Evolutionary conservation across 2,329 filamentous ascomycete species (phyloP).

Genomic region (Cryoendolithus antarcticus): DNA sequence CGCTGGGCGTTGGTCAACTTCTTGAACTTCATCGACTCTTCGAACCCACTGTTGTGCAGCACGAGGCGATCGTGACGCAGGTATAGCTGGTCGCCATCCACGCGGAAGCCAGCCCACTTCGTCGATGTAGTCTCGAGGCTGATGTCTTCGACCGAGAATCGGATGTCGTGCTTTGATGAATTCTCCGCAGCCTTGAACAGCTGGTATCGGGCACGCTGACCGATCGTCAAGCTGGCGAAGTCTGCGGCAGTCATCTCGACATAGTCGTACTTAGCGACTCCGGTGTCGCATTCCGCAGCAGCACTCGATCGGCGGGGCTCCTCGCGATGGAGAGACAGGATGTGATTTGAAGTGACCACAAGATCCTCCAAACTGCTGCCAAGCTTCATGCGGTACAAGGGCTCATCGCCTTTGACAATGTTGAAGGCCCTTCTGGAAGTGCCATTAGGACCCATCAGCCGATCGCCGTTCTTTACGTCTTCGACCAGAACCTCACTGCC

Average conservation of each 20-base stretch:
- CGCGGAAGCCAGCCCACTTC: slow-evolving; percentile 40
- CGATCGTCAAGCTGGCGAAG: not conserved
- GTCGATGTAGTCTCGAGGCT: slow-evolving; percentile 31
- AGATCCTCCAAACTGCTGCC: slow-evolving; percentile 30
- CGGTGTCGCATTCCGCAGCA: no score
- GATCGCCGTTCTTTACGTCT: slow-evolving; percentile 37
- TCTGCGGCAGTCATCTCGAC: no score
- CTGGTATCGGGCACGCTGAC: not conserved
- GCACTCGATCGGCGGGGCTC: no score
- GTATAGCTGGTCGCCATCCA: slow-evolving; percentile 40
- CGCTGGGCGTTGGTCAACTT: slow-evolving; percentile 95
- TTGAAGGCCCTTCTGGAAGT: no score
- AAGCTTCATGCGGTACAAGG: slow-evolving; percentile 38
- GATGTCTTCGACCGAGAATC: slow-evolving; percentile 27
- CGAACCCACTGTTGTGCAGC: slow-evolving; percentile 16
- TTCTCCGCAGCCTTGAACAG: no score
- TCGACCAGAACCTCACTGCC: slow-evolving; percentile 33
- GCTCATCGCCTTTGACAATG: slow-evolving; percentile 28
- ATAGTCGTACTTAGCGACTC: no score
- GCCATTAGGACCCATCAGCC: no score
- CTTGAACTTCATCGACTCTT: slow-evolving; percentile 84
- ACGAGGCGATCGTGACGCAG: slow-evolving; percentile 38
- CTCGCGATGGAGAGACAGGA: no score
- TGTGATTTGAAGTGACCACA: slow-evolving; percentile 37
- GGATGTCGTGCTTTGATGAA: not conserved